A percentile compares a stretch with the other conserved stretches of the same genome.
Conservation (phyloP, 2,329 filamentous ascomycete species). For the Zasmidium citrigriseum region DNA sequence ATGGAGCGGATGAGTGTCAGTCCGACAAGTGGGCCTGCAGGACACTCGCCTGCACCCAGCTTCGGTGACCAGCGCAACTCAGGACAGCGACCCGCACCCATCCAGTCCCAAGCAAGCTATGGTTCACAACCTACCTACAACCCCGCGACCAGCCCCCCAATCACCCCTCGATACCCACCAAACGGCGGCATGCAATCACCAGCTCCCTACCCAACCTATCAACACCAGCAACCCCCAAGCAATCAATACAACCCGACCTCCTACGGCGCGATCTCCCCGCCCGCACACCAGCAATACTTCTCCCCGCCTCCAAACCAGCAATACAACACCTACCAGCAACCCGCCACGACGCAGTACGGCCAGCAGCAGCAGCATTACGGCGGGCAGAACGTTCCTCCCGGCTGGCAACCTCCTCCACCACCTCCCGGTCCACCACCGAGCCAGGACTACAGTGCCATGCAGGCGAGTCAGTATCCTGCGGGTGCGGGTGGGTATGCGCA, state of each 20-base stretch:
- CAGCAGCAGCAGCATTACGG: constrained; percentile 49
- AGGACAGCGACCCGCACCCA: constrained; percentile 42
- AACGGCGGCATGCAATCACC: constrained; percentile 33
- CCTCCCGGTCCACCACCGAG: constrained; percentile 63
- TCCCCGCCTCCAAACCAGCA: constrained; percentile 46
- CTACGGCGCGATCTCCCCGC: constrained; percentile 49
- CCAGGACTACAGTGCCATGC: constrained; percentile 52
- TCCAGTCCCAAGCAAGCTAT: constrained; percentile 42
- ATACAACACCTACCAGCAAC: constrained; percentile 43
- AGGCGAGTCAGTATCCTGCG: constrained; percentile 41
- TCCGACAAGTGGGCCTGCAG: constrained; percentile 39
- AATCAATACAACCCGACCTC: constrained; percentile 47
- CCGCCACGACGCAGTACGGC: constrained; percentile 58
- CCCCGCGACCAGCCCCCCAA: constrained; percentile 48
- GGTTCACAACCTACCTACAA: constrained; percentile 49
- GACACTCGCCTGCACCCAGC: constrained; percentile 41
- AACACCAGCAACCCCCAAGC: constrained; percentile 18
- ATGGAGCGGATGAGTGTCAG: constrained; percentile 97
- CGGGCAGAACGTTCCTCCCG: constrained; percentile 54
- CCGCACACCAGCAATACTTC: constrained; percentile 61
- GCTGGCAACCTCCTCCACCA: constrained; percentile 68
- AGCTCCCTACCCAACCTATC: constrained; percentile 28
- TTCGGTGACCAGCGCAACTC: constrained; percentile 20
- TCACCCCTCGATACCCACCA: constrained; percentile 47
- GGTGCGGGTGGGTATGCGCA: constrained; percentile 60